Conservation (phyloP, 1,139 yeast genomes). For the Suhomyces bribrorum region DNA sequence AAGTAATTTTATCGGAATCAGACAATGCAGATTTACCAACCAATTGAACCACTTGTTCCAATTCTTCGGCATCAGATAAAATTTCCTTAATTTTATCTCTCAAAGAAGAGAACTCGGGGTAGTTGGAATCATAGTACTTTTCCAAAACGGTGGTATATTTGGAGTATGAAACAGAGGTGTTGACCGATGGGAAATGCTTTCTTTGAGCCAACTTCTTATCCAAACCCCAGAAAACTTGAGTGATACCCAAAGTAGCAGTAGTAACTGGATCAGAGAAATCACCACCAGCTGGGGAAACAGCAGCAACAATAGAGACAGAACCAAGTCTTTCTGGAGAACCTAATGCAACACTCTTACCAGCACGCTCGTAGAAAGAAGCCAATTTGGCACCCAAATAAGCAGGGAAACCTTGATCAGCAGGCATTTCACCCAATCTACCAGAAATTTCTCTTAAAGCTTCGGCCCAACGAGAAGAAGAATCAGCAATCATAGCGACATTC, state of each 20-base stretch:
- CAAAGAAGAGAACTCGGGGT: conserved; percentile 86
- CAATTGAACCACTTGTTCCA: conserved; percentile 97
- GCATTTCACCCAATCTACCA: conserved; percentile 99
- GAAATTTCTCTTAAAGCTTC: conserved; percentile 99
- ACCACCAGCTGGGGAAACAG: conserved; percentile 99
- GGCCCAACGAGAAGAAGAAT: conserved; percentile 99
- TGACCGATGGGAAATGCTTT: conserved; percentile 98
- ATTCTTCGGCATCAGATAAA: conserved; percentile 93
- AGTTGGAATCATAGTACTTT: conserved; percentile 81
- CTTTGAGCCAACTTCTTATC: conserved; percentile 99
- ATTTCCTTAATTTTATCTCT: conserved; percentile 94
- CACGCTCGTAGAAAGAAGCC: conserved; percentile 99
- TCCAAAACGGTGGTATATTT: conserved; percentile 87
- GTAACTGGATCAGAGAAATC: conserved; percentile 99
- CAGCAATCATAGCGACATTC: conserved; percentile 98
- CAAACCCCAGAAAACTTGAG: conserved; percentile 99
- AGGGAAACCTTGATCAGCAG: conserved; percentile 99
- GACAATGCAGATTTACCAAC: conserved; percentile 98
- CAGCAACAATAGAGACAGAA: conserved; percentile 98
- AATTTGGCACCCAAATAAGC: conserved; percentile 98
- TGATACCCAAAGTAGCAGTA: conserved; percentile 95
- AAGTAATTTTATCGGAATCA: conserved; percentile 92
- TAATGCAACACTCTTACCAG: conserved; percentile 92
- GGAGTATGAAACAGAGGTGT: conserved; percentile 93
- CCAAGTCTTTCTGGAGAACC: conserved; percentile 97